Conservation (phyloP, 2,329 filamentous ascomycete species). For the Fragosphaeria purpurea region DNA sequence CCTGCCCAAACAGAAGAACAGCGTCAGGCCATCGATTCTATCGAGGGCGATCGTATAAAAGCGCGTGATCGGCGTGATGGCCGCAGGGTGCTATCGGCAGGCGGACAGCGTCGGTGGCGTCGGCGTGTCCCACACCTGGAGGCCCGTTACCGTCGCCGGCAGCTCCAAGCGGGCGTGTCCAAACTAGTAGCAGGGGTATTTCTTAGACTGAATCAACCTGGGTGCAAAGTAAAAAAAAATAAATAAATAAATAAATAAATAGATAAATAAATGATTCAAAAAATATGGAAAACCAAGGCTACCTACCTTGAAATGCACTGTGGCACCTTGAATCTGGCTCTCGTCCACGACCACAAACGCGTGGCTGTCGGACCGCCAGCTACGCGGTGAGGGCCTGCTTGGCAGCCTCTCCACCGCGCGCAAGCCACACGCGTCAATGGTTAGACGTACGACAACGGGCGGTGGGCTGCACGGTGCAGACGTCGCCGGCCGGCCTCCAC, state of each 20-base stretch:
- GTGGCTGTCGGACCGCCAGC: background rate
- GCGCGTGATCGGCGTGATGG: background rate
- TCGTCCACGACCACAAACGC: background rate
- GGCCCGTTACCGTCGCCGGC: background rate
- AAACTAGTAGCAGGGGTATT: background rate
- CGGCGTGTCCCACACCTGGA: constrained; percentile 2
- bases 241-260: background rate
- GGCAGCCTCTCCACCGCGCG: background rate
- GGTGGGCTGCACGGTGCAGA: too few species aligned
- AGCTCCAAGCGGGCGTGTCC: constrained; percentile 1
- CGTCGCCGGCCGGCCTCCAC: background rate
- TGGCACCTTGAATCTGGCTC: background rate
- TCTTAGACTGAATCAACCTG: background rate
- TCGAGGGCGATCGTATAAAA: background rate
- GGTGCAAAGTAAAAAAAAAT: too few species aligned
- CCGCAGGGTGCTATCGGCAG: background rate
- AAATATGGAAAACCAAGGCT: too few species aligned
- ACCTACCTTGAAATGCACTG: background rate
- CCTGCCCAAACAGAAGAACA: background rate
- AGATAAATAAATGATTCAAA: background rate
- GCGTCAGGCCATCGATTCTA: background rate
- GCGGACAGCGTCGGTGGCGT: background rate
- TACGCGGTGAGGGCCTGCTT: background rate
- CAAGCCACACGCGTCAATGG: background rate
- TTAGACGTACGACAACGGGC: background rate